Evolutionary conservation across 2,329 filamentous ascomycete species (phyloP), one percentile per base, ranked within the genome.

Genomic region (Fusarium pseudocircinatum): DNA sequence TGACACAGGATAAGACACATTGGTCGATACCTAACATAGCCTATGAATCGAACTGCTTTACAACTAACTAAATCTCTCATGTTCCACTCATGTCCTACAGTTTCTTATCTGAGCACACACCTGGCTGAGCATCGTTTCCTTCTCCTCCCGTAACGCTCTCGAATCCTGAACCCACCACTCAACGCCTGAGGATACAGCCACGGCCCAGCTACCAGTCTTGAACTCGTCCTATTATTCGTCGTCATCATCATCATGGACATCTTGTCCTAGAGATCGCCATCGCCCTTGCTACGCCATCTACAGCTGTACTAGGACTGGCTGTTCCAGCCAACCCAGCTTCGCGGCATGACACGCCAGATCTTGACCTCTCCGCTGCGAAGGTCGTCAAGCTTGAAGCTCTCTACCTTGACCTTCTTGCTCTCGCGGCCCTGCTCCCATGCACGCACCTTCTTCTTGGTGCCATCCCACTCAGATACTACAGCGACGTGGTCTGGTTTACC

Each of bases 391-490:
- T 95, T 94, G 84, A 96, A 98, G 83, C 95, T 97, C 86, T 98
- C 96, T 69, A 94, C 85, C 85, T 97, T 96, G 61, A 97, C 92
- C 86, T 98, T 98, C 82, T 93, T 96, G 81, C 91, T 95, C 85
- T 98, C 96, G 20, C 96, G 87, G 0, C 96, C 96, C 81, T 99
- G 96, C 82, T 98, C 96, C 94, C 94, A 98, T 4, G 92, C 95
- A 34, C 95, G 87, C 32, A 99, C 92, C 87, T 98, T 98, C 88
- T 97, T 97, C 89, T 98, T 97, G 44, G 94, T 97, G 7, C 96
- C 96, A 81, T 99, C 96, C 96, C 96, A 99, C 81, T 99, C 96
- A 15, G 94, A 90, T 8, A 99, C 96, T 6, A 99, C 85, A 5
- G 90, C 96, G 0, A 98, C 96, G 78, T 99, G 96, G 72, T 96